Evolutionary conservation across 768 basidiomycete species (phyloP), one percentile per base, ranked within the genome.

Genomic region (Crassisporium funariophilum): DNA sequence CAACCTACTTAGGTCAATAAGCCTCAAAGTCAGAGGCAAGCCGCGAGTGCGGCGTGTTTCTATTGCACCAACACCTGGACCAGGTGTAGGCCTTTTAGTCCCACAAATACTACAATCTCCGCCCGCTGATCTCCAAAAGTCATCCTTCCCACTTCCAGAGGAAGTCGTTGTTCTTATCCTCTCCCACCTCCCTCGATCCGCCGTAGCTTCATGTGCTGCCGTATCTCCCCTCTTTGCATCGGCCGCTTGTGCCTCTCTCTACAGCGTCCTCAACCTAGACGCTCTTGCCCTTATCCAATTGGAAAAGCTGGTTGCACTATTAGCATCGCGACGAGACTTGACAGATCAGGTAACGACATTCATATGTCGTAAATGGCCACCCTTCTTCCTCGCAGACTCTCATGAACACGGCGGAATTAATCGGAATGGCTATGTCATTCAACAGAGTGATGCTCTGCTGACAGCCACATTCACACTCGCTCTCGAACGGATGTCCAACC

Each of bases 401-500:
- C 56, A 60, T 19, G 45, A 53, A 6, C 57, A 57, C 21, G 33
- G 46, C 5, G 41, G 48, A 12, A 17, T 50, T n/a, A n/a, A n/a
- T 9, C 40, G 52, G 22, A 46, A 33, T 10, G 40, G 38, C n/a
- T 35, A 44, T 37, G 41, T 44, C 12, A 35, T 50, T 11, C 54
- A 61, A 49, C 58, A 60, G n/a, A 52, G 56, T 24, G 58, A 67
- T 41, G 59, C 58, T 2, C 59, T 64, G 16, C 59, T 73, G 15
- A 71, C 67, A 13, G 72, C 74, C 4, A 69, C 71, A 0, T 74
- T 77, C 46, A 70, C 72, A 2, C 58, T 72, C 35, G 73, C 72
- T 1, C 62, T 79, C 31, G 68, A 73, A 37, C 71, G 73, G 13
- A 77, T 79, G 77, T 64, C 68, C n/a, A 65, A 64, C 25, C 61